phyloP scores from a whole-genome alignment of 805 yeast genomes.

The Lachancea fermentati region DNA sequence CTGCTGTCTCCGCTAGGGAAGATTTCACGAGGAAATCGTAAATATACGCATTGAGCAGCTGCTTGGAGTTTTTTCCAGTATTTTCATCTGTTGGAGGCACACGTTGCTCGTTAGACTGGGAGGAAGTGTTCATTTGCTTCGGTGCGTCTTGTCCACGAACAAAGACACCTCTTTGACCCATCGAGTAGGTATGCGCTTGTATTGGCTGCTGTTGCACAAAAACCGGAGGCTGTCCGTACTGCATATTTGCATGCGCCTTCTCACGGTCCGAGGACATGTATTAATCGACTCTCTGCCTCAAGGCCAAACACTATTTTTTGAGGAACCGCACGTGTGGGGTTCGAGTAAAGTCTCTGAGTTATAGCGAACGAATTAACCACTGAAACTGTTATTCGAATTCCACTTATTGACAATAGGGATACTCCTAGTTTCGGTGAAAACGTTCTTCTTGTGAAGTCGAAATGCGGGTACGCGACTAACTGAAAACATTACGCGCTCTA shows the following conservation, averaged over 20 bases:
- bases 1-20: constrained; percentile 65
- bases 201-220: not conserved
- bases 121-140: not conserved
- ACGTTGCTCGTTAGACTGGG: constrained; percentile 2
- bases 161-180: not conserved
- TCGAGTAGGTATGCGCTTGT: not conserved
- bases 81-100: not conserved
- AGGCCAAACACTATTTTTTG: not conserved
- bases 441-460: not conserved
- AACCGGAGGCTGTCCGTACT: not conserved
- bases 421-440: not conserved
- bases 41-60: constrained; percentile 72
- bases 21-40: constrained; percentile 80
- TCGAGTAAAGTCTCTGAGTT: not conserved
- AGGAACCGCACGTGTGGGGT: not conserved
- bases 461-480: not conserved
- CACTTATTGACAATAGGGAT: not conserved
- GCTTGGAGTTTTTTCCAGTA: constrained; percentile 30
- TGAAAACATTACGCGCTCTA: not conserved
- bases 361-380: not conserved
- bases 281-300: not conserved
- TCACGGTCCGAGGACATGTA: not conserved
- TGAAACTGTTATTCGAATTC: not conserved
- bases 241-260: not conserved
- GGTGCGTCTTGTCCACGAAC: not conserved